phyloP scores from a whole-genome alignment of 1,284 basidiomycete species.

The Rhodotorula sp. region DNA sequence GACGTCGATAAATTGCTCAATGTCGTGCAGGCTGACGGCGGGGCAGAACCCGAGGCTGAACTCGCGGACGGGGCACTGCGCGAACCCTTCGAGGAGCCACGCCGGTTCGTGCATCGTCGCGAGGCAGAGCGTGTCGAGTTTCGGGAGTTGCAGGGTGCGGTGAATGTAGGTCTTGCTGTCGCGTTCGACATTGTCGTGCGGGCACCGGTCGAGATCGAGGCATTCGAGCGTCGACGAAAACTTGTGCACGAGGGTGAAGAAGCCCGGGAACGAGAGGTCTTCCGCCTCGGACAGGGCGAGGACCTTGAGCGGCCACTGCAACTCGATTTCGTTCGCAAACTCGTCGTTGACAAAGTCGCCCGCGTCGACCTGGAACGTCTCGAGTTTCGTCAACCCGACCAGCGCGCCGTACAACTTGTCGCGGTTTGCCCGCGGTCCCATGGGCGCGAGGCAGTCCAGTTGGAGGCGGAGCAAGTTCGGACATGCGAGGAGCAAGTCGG shows the following conservation, averaged over 20 bases:
- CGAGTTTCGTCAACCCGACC: slow-evolving; percentile 7
- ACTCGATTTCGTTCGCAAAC: slow-evolving; percentile 9
- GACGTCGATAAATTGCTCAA: slow-evolving; percentile 23
- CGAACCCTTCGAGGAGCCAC: slow-evolving; percentile 24
- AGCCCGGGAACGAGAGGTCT: slow-evolving; percentile 28
- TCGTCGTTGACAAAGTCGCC: slow-evolving; percentile 22
- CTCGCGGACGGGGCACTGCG: slow-evolving; percentile 9
- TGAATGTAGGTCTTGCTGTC: slow-evolving; percentile 13
- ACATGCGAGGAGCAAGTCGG: slow-evolving; percentile 7
- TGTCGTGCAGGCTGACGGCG: slow-evolving; percentile 10
- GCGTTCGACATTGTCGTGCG: slow-evolving; percentile 16
- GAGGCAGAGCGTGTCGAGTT: slow-evolving; percentile 29
- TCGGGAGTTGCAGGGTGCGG: slow-evolving; percentile 17
- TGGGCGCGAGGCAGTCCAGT: slow-evolving; percentile 11
- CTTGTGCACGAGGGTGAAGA: slow-evolving; percentile 24
- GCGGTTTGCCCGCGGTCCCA: background rate
- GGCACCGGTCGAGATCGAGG: slow-evolving; percentile 30
- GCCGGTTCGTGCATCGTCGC: slow-evolving; percentile 26
- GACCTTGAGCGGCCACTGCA: slow-evolving; percentile 17
- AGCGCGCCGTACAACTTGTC: slow-evolving; percentile 9
- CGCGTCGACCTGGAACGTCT: slow-evolving; percentile 8
- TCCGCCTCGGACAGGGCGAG: slow-evolving; percentile 26
- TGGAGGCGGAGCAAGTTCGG: slow-evolving; percentile 26
- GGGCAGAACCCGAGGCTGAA: slow-evolving; percentile 32
- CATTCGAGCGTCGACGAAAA: slow-evolving; percentile 19